phyloP scores from a whole-genome alignment of 257 asterid species.

The Echium plantagineum region DNA sequence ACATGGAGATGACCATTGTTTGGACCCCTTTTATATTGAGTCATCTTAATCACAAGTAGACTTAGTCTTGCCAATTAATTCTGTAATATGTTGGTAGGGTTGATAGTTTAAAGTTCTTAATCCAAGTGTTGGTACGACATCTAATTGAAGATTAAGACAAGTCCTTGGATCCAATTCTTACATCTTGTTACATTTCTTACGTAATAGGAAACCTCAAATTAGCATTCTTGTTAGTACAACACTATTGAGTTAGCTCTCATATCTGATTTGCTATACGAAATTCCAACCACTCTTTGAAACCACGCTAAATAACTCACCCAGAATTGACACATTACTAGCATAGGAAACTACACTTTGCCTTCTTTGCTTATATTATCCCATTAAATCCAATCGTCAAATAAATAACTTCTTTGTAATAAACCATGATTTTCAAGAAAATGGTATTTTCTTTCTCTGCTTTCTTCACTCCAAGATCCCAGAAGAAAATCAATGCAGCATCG shows the following conservation, averaged over 20 bases:
- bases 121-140: too few species aligned
- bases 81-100: too few species aligned
- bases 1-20: too few species aligned
- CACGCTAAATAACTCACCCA: constrained; percentile 24
- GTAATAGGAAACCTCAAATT: not conserved
- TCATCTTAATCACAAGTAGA: too few species aligned
- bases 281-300: constrained; percentile 25
- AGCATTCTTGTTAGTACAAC: constrained; percentile 16
- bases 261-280: constrained; percentile 10
- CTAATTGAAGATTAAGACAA: too few species aligned
- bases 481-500: constrained; percentile 4
- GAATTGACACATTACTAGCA: constrained; percentile 3
- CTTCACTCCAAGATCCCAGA: constrained; percentile 9
- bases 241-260: constrained; percentile 18
- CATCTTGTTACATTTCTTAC: not conserved
- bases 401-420: not conserved
- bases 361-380: constrained; percentile 2
- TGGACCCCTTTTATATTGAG: too few species aligned
- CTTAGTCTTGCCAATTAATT: too few species aligned
- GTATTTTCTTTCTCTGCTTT: constrained; percentile 14
- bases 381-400: not conserved
- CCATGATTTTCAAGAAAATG: constrained; percentile 27
- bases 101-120: too few species aligned
- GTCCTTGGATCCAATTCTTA: too few species aligned
- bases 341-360: too few species aligned